These are phyloP conservation scores for Musa itinerans DNA, from an alignment of 176 grass and related monocot species.

Conservation along the genomic window DNA sequence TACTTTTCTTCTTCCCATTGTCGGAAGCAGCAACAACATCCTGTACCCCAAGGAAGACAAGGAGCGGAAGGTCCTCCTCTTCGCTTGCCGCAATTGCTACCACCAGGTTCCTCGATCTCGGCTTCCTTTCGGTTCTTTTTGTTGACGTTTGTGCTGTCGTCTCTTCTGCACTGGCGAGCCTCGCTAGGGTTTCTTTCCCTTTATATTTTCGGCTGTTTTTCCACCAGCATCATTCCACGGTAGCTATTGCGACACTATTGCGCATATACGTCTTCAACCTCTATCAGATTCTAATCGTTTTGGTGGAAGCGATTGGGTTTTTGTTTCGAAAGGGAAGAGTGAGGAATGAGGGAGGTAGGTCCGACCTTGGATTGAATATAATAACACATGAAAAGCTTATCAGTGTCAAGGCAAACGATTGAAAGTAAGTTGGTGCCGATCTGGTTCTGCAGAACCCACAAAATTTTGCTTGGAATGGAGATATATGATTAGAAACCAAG, in stretches of 20 bases:
- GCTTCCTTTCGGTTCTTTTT: background rate
- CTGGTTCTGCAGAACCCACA: too few relatives aligned
- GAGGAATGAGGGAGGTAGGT: too few relatives aligned
- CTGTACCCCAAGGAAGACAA: conserved; percentile 80
- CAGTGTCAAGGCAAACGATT: too few relatives aligned
- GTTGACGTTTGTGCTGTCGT: background rate
- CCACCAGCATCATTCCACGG: background rate
- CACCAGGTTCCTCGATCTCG: conserved; percentile 40
- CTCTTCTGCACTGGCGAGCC: background rate
- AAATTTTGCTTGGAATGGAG: too few relatives aligned
- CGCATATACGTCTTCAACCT: too few relatives aligned
- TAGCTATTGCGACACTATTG: background rate
- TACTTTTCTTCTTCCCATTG: background rate
- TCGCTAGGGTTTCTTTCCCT: background rate
- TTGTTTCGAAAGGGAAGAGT: too few relatives aligned
- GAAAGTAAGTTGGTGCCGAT: too few relatives aligned
- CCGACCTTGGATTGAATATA: too few relatives aligned
- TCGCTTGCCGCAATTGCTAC: conserved; percentile 60
- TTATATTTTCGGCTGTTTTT: conserved; percentile 9
- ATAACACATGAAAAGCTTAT: too few relatives aligned
- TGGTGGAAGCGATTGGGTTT: too few relatives aligned
- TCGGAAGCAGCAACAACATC: conserved; percentile 62
- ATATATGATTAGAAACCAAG: too few relatives aligned
- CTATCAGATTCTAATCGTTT: too few relatives aligned
- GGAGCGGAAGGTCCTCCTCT: conserved; percentile 50